These are phyloP conservation scores for Oryza meridionalis DNA, from an alignment of 176 grass and related monocot genomes.

Conservation along the genomic window DNA sequence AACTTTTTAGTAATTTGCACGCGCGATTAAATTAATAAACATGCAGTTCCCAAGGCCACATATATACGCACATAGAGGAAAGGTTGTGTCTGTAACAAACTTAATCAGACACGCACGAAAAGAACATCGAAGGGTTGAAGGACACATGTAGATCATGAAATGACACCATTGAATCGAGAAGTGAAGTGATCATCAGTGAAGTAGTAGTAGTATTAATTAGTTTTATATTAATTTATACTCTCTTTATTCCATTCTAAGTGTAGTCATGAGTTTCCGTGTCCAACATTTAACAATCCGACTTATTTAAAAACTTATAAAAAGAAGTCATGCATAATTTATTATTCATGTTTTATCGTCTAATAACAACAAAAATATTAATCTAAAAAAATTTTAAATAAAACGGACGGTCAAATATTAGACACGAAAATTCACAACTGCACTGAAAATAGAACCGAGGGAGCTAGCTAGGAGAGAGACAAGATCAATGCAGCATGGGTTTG, in stretches of 20 bases:
- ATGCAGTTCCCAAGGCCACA: conserved; percentile 33
- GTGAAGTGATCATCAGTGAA: background rate
- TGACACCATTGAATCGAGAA: conserved; percentile 40
- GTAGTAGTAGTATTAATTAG: background rate
- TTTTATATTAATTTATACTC: no score
- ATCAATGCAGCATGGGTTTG: conserved; percentile 14
- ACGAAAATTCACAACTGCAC: no score
- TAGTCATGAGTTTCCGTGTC: no score
- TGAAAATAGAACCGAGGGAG: no score
- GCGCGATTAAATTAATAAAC: conserved; percentile 5
- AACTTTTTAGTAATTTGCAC: background rate
- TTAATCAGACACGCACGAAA: conserved; percentile 49
- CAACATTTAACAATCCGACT: no score
- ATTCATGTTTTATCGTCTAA: no score
- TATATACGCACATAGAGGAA: background rate
- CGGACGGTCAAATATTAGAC: no score
- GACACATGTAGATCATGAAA: conserved; percentile 54
- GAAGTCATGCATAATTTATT: no score
- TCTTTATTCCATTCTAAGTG: no score
- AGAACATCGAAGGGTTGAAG: conserved; percentile 37
- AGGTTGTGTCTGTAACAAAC: conserved; percentile 32
- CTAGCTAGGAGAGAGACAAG: background rate
- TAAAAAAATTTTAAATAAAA: no score
- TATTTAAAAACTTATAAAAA: no score
- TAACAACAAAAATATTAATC: no score